Base-by-base conservation (phyloP, 2,329 filamentous ascomycete species). In the Zymoseptoria tritici region DNA sequence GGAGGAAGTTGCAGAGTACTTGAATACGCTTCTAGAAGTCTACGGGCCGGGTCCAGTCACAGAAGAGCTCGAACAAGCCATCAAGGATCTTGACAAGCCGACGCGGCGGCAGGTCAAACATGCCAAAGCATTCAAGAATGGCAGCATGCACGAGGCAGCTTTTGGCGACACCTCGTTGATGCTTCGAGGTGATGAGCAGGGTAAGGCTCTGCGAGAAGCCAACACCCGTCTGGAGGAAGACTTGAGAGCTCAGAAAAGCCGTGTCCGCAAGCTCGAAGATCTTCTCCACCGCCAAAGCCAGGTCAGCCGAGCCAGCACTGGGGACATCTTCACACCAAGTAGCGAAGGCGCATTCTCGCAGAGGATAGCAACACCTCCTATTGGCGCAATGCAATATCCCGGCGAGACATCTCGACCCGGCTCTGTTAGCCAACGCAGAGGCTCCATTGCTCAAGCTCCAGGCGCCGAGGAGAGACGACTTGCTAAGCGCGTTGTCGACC, bases 111-210 rank as follows among this genome's bases (percentile, higher is more conserved):
- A 96, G 71, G 84, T 87, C 62, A 92, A 91, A 74, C 85, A 91
- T 59, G 84, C 94, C 6, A 96, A 93, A 73, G 91, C 91, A 4
- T 97, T 99, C 79, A 97, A 97, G 72, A 94, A 95, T 71, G 94
- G 94, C 16, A 97, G 94, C 71, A 83, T 97, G 46, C 91, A 97
- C 68, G 94, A 97, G 72, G 87, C 88, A n/a, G 85, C 85, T 2
- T 82, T 97, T 62, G 91, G 91, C n/a, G 85, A 88, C 69, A 95
- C 90, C 65, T 93, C 91, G 1, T 81, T 97, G 9, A 77, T 96
- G 68, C 83, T 96, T 13, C 86, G 90, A 49, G 91, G 90, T n/a
- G 89, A 94, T 62, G 91, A 96, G 68, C 92, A 97, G 63, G 79
- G 92, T 62, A 81, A 76, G 42, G 70, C 76, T 11, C 66, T 81